Base-by-base conservation (phyloP, 169 alveolate species). In the Cryptosporidium ryanae region DNA sequence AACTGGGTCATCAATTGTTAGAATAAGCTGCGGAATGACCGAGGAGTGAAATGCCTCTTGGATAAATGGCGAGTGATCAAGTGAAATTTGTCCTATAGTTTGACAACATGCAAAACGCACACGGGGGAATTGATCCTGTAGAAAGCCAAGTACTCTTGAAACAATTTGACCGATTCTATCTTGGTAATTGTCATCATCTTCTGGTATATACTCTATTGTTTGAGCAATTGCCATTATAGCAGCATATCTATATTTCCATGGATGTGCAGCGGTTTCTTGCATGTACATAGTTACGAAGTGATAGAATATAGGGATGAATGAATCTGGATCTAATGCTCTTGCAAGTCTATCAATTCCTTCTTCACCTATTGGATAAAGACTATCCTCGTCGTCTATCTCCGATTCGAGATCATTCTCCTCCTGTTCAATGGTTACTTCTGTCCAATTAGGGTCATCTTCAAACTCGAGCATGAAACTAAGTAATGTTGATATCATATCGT, bases 21-120 rank as follows among this genome's bases (percentile, higher is more conserved):
- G 90, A 57, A 94, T 91, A 49, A 96, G 93, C 21, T 95, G 94
- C 6, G 97, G 94, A 71, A 94, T 57, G 54, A 91, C 90, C 12
- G 82, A 59, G 18, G 87, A n/a, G 44, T 81, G 82, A 50, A 65
- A 66, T 34, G 61, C 59, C 46, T 94, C 90, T 70, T 95, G 98
- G 18, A 96, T 95, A 65, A 92, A 92, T 23, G 98, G 98, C 54
- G 93, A 94, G 68, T 94, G 98, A 90, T 96, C 97, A 49, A 95
- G 92, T 6, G 98, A 92, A 27, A 95, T 91, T 82, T 95, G 98
- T 0, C 98, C 98, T 38, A 96, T 95, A 13, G 98, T 94, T 43
- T 95, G 98, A 32, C 97, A 94, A 25, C 96, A 97, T 2, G 98
- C 98, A 83, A 91, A 96, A 18, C 98, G 91, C 23, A 96, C 97